A percentile compares a stretch with the other conserved stretches of the same genome.
Conservation (phyloP, 1,284 basidiomycete species). For the Rhodotorula sp. region DNA sequence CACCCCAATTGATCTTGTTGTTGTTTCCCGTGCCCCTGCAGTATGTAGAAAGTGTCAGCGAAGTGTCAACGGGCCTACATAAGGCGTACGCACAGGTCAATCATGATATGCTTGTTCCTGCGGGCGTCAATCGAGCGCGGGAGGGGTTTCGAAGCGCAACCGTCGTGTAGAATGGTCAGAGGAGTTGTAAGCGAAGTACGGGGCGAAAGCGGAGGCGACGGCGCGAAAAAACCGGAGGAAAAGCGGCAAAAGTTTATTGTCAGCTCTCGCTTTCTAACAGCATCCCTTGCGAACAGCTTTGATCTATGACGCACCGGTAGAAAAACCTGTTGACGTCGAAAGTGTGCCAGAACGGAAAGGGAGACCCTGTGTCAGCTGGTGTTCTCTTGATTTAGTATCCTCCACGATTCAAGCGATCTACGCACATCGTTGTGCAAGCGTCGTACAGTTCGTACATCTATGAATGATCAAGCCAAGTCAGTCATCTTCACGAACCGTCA, state of each 20-base stretch:
- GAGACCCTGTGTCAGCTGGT: no score
- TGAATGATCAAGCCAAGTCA: not conserved
- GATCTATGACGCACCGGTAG: constrained; percentile 58
- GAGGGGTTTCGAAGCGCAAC: no score
- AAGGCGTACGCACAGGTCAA: constrained; percentile 57
- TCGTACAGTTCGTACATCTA: constrained; percentile 96
- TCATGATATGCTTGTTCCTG: constrained; percentile 99
- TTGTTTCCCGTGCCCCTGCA: constrained; percentile 84
- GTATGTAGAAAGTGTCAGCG: not conserved
- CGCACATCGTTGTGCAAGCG: constrained; percentile 81
- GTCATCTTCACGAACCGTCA: no score
- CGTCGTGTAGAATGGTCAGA: no score
- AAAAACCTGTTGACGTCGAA: constrained; percentile 57
- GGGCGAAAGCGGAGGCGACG: not conserved
- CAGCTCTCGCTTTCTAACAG: no score
- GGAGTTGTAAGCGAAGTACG: not conserved
- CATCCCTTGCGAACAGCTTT: no score
- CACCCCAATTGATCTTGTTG: constrained; percentile 98
- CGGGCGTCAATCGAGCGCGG: no score
- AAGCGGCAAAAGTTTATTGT: not conserved
- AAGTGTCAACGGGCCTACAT: not conserved
- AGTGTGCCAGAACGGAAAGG: no score
- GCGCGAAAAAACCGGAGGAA: not conserved
- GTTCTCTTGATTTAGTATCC: no score
- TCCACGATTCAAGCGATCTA: not conserved